Evolutionary conservation across 768 basidiomycete genomes (phyloP).

Genomic region (Nidularia sp.): DNA sequence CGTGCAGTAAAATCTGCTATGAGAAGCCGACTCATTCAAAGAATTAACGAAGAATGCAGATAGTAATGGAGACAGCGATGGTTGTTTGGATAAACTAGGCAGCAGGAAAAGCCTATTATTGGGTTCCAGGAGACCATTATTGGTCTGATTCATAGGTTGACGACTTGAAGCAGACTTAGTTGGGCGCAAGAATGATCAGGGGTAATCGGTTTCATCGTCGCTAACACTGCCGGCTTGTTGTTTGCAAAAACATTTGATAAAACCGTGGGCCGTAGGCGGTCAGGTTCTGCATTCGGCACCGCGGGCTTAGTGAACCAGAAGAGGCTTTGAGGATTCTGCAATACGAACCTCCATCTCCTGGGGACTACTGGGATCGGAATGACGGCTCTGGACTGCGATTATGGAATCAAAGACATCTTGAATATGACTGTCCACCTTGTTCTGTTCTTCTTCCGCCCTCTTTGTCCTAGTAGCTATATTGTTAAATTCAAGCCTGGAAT

Average conservation of each 20-base stretch:
- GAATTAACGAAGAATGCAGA: background rate
- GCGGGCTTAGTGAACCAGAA: slow-evolving; percentile 1
- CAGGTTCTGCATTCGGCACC: background rate
- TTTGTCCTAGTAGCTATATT: background rate
- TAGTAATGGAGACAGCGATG: background rate
- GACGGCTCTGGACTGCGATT: background rate
- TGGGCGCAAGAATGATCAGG: background rate
- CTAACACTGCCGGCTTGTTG: background rate
- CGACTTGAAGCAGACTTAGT: background rate
- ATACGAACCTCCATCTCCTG: background rate
- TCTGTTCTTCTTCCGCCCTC: background rate
- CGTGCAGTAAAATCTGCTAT: background rate
- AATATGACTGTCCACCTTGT: background rate
- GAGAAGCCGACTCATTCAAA: background rate
- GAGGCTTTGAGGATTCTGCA: slow-evolving; percentile 1
- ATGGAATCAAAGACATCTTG: background rate
- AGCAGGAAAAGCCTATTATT: background rate
- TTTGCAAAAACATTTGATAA: background rate
- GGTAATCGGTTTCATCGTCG: background rate
- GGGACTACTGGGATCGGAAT: background rate
- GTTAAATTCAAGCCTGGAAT: no score
- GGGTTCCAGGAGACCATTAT: background rate
- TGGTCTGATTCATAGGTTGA: background rate
- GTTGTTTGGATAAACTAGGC: background rate
- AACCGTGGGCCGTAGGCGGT: background rate